Percentiles rank a stretch among this genome's conserved stretches.
These are phyloP conservation scores for Aspergillus floridensis DNA, from an alignment of 2,329 filamentous ascomycete genomes.

Conservation along the genomic window DNA sequence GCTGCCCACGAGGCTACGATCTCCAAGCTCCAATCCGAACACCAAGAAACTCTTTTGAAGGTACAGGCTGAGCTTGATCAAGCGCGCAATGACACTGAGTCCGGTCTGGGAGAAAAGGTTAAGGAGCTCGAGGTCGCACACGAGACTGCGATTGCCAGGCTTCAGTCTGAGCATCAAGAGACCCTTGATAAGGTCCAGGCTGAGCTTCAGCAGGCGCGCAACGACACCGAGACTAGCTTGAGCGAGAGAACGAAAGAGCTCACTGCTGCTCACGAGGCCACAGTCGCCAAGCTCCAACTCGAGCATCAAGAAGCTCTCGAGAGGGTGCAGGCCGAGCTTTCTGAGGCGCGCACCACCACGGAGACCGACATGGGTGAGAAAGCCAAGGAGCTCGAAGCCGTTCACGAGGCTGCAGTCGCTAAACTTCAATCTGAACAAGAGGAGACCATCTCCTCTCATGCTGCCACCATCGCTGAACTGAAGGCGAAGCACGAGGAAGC, in stretches of 20 bases:
- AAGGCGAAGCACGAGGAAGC: conserved; percentile 20
- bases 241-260: neutral
- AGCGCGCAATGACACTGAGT: conserved; percentile 12
- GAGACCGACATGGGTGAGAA: conserved; percentile 29
- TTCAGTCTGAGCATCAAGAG: conserved; percentile 1
- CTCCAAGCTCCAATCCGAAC: conserved; percentile 31
- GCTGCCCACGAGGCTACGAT: conserved; percentile 13
- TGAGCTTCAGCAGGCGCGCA: neutral
- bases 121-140: conserved; percentile 30
- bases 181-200: neutral
- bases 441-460: conserved; percentile 24
- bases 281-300: neutral
- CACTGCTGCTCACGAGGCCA: neutral
- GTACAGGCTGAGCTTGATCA: neutral
- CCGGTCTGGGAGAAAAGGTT: conserved; percentile 23
- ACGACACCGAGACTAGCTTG: neutral
- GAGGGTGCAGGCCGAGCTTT: neutral
- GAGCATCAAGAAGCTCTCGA: neutral
- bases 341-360: neutral
- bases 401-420: conserved; percentile 15
- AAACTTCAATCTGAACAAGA: conserved; percentile 34
- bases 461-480: conserved; percentile 26
- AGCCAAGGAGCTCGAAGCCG: conserved; percentile 23
- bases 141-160: conserved; percentile 27
- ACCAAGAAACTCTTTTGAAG: conserved; percentile 23